Evolutionary conservation across 805 yeast genomes (phyloP), one percentile per base, ranked within the genome.

Genomic region (Metschnikowia cerradonensis): DNA sequence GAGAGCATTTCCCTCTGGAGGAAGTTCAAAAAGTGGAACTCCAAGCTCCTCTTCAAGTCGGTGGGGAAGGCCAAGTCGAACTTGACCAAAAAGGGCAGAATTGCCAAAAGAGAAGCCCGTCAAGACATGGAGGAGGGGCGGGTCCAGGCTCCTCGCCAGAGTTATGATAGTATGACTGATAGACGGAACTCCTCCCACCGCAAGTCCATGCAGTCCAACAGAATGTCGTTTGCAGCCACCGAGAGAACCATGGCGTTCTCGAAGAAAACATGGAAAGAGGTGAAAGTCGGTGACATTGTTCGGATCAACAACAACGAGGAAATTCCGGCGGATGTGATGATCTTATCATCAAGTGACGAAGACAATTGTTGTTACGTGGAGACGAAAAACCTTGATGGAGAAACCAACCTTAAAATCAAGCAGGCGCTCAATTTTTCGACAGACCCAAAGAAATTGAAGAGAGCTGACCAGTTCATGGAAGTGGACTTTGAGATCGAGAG

Each of bases 361-460:
- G 89, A 86, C 58, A 85, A 84, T 46, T 80, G 78, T 46, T 86
- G 91, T 67, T 87, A 82, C 58, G 81, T 87, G 31, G 95, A 87
- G 66, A 88, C 95, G 0, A 87, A 86, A 61, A 87, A 87, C 66
- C 74, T 88, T 57, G 95, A 88, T 67, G 95, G 95, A 67, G 95
- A 87, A 66, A 84, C 92, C 3, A 87, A 57, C 37, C 61, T 64
- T 42, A 88, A 88, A 67, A 86, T 84, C 38, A 84, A 84, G 60
- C 89, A 85, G 64, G 84, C 91, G 3, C 66, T 88, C 59, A 83
- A 85, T 60, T 80, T 82, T 59, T 78, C 85, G 35, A 69, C 79
- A 14, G 73, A 69, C 33, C 72, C 80, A 14, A 70, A 75, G 52
- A 78, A 74, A 47, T 61, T 73, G 10, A 51, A 49, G 15, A 60